Percentiles rank a stretch among this genome's conserved stretches.
Evolutionary conservation across 768 basidiomycete species (phyloP).

Genomic region (Kwoniella dendrophila): DNA sequence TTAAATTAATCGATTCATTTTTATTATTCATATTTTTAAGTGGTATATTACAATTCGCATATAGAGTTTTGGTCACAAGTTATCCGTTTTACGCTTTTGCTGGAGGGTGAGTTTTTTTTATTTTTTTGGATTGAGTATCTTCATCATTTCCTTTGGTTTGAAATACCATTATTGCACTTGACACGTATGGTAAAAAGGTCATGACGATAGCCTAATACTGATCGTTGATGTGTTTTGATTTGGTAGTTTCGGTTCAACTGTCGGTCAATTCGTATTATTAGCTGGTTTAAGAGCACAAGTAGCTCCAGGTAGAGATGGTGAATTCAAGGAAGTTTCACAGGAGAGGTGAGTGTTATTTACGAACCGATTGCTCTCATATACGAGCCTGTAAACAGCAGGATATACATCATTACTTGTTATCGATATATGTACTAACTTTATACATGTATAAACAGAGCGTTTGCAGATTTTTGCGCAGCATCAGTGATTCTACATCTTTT

Average conservation of each 20-base stretch:
- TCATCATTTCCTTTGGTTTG: no score
- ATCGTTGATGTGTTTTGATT: background rate
- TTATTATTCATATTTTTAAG: conserved; percentile 87
- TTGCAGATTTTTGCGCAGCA: conserved; percentile 94
- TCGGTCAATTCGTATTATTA: conserved; percentile 94
- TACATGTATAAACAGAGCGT: conserved; percentile 66
- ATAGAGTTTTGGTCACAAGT: conserved; percentile 86
- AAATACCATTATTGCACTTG: no score
- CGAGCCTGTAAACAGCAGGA: background rate
- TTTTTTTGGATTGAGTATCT: no score
- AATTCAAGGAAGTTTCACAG: conserved; percentile 87
- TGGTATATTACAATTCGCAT: conserved; percentile 85
- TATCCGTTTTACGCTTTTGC: conserved; percentile 98
- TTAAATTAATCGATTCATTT: conserved; percentile 94
- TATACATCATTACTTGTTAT: background rate
- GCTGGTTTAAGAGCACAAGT: conserved; percentile 91
- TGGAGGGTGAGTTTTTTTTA: conserved; percentile 71
- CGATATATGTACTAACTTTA: background rate
- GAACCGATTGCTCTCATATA: background rate
- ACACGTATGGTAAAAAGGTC: no score
- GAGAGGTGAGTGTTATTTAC: conserved; percentile 68
- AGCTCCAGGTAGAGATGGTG: conserved; percentile 63
- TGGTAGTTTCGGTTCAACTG: conserved; percentile 80
- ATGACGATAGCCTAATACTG: background rate
- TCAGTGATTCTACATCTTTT: conserved; percentile 97